Evolutionary conservation across 352 stramenopile genomes (phyloP).

Genomic region (Phytophthora hybrid): DNA sequence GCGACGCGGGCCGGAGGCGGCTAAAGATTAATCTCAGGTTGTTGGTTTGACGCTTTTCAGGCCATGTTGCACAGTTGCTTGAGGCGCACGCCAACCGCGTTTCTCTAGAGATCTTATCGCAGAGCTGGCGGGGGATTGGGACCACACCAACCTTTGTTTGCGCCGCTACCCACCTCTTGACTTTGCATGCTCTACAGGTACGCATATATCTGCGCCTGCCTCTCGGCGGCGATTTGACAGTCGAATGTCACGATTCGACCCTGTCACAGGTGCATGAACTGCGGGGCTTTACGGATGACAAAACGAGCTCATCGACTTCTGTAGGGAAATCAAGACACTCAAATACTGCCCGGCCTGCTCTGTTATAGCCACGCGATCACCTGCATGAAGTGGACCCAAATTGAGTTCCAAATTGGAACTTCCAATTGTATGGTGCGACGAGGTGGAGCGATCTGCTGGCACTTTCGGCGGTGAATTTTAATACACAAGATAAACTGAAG

Average conservation of each 20-base stretch:
- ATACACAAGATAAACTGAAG: too few relatives aligned
- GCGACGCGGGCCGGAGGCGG: neutral
- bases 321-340: neutral
- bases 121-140: slow-evolving; percentile 2
- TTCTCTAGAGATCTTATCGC: neutral
- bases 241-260: neutral
- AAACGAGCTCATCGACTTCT: neutral
- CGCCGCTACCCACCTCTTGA: neutral
- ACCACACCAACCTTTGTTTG: slow-evolving; percentile 11
- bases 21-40: slow-evolving; percentile 2
- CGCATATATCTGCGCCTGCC: slow-evolving; percentile 8
- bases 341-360: too few relatives aligned
- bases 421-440: too few relatives aligned
- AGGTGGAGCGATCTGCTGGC: neutral
- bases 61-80: neutral
- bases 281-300: neutral
- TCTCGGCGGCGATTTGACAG: slow-evolving; percentile 11
- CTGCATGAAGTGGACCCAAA: too few relatives aligned
- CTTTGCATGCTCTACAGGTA: slow-evolving; percentile 6
- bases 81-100: slow-evolving; percentile 14
- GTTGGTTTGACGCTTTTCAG: slow-evolving; percentile 1
- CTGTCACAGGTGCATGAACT: slow-evolving; percentile 4
- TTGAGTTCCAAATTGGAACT: too few relatives aligned
- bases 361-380: too few relatives aligned
- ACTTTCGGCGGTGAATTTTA: slow-evolving; percentile 18